Conservation (phyloP, 495 filamentous ascomycete genomes). For the Xylaria longipes region DNA sequence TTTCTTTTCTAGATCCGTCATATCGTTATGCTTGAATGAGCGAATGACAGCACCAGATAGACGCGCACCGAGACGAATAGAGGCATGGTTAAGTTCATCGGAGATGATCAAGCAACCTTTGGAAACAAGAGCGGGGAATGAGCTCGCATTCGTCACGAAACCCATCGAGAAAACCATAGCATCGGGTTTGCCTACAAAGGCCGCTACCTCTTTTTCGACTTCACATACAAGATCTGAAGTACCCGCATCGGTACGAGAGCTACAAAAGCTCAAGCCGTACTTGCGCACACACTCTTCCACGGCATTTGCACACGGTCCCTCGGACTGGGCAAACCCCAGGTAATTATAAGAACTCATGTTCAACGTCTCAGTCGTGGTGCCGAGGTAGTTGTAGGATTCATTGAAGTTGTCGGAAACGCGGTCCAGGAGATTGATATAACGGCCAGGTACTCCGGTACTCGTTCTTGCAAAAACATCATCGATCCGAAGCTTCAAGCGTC, state of each 20-base stretch:
- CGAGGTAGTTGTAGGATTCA: slow-evolving; percentile 81
- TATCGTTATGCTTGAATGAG: slow-evolving; percentile 98
- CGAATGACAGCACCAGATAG: slow-evolving; percentile 92
- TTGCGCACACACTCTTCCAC: slow-evolving; percentile 84
- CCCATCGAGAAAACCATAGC: slow-evolving; percentile 99
- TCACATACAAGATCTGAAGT: slow-evolving; percentile 87
- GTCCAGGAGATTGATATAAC: slow-evolving; percentile 91
- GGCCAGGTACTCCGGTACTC: slow-evolving; percentile 89
- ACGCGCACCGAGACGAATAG: slow-evolving; percentile 92
- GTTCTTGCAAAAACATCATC: slow-evolving; percentile 96
- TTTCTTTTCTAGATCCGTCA: slow-evolving; percentile 80
- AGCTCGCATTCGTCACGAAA: slow-evolving; percentile 89
- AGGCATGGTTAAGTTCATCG: slow-evolving; percentile 96
- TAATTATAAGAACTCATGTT: slow-evolving; percentile 99
- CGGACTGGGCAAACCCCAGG: slow-evolving; percentile 96
- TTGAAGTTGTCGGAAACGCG: slow-evolving; percentile 89
- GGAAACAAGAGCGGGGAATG: slow-evolving; percentile 87
- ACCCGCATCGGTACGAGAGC: slow-evolving; percentile 81
- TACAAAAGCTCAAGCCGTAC: slow-evolving; percentile 81
- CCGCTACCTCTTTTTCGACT: slow-evolving; percentile 86
- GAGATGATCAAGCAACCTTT: slow-evolving; percentile 94
- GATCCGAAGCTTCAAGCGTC: slow-evolving; percentile 88
- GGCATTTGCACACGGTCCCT: slow-evolving; percentile 93
- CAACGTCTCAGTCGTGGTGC: slow-evolving; percentile 91
- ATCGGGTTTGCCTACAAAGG: slow-evolving; percentile 90